Conservation (phyloP, 176 grass and related monocot species). For the Aechmea fasciata region DNA sequence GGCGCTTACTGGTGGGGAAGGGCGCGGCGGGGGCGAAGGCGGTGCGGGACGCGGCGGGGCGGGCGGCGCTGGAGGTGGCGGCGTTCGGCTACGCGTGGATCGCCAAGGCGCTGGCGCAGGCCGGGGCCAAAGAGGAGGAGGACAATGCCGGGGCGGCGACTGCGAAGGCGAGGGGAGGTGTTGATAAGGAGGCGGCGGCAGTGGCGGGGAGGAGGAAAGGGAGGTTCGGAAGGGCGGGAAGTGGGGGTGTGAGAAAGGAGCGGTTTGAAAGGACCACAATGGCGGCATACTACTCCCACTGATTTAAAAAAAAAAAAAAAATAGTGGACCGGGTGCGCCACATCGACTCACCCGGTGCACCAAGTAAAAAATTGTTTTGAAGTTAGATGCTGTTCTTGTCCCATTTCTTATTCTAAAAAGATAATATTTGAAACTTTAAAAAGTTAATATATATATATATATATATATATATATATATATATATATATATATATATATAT, state of each 20-base stretch:
- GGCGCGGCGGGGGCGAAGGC: slow-evolving; percentile 29
- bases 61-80: slow-evolving; percentile 46
- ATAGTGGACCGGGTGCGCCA: slow-evolving; percentile 29
- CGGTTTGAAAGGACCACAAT: slow-evolving; percentile 25
- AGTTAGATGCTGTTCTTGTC: too few relatives aligned
- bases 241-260: slow-evolving; percentile 31
- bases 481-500: too few relatives aligned
- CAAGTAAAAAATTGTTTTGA: slow-evolving; percentile 22
- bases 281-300: slow-evolving; percentile 33
- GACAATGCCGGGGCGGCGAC: not conserved
- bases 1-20: slow-evolving; percentile 24
- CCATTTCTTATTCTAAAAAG: too few relatives aligned
- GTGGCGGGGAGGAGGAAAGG: slow-evolving; percentile 27
- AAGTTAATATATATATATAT: too few relatives aligned
- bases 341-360: slow-evolving; percentile 28
- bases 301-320: slow-evolving; percentile 2
- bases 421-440: too few relatives aligned
- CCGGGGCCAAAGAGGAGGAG: not conserved
- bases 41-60: slow-evolving; percentile 38
- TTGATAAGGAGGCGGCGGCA: slow-evolving; percentile 15
- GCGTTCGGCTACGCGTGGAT: slow-evolving; percentile 29
- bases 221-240: slow-evolving; percentile 21
- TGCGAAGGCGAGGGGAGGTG: slow-evolving; percentile 12
- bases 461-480: too few relatives aligned
- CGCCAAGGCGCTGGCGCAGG: slow-evolving; percentile 20